Base-by-base conservation (phyloP, 1,284 basidiomycete species). In the Moesziomyces globuligerus region DNA sequence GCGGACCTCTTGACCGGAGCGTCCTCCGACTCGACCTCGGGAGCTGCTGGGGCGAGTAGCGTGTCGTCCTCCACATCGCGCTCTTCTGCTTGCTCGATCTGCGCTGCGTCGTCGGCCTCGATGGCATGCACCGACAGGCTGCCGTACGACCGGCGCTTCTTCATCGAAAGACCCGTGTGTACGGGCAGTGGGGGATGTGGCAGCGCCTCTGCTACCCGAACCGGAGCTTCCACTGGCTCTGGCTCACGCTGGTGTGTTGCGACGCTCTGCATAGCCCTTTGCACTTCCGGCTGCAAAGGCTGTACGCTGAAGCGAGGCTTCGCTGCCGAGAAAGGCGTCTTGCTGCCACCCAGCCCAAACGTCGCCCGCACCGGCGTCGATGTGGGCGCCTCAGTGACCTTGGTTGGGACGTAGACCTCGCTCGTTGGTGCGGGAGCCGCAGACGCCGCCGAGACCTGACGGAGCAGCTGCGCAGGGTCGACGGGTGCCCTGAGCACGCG, bases 111-210 rank as follows among this genome's bases (percentile, higher is more conserved):
- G 10, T 39, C 25, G 1, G 38, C 43, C 36, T 50, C 56, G 3
- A 60, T 23, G 8, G 56, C 67, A 25, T 70, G 60, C 9, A 70
- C 60, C 1, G 67, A 70, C 9, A 70, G 52, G 26, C 49, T 64
- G 29, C 67, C 67, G 47, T 70, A 70, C 25, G 67, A 70, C 9
- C 67, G 55, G 9, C 67, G 40, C 60, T 70, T 70, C 25, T 65
- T 59, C 3, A 50, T 60, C 37, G 60, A 62, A 25, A 62, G 38
- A 17, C 66, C 55, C 2, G 50, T 58, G 25, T 57, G 52, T 15
- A 59, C 40, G 0, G 58, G 57, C 43, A 62, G 37, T 3, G 65
- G 54, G 4, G 54, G 58, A 32, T 60, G 58, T 7, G 65, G 23
- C n/a, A 44, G 36, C 1, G 26, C 34, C 15, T 59, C 47, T 11